Conservation (phyloP, 352 stramenopile species). For the Phytophthora capsici region DNA sequence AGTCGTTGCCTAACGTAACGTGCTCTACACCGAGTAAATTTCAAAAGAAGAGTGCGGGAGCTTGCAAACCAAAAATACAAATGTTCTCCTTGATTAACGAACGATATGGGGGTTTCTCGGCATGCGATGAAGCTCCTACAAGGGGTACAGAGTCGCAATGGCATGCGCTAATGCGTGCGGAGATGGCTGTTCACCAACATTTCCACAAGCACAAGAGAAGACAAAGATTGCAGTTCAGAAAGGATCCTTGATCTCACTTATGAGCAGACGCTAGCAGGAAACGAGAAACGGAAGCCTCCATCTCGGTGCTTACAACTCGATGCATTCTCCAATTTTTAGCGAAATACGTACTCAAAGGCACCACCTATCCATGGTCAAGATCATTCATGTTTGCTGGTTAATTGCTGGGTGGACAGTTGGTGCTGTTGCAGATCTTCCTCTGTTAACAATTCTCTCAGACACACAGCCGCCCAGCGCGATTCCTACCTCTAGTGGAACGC, state of each 20-base stretch:
- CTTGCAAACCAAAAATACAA: constrained; percentile 1
- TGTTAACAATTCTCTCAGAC: constrained; percentile 14
- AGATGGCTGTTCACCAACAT: too few species aligned
- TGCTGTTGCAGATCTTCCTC: constrained; percentile 5
- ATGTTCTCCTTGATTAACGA: too few species aligned
- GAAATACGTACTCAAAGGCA: constrained; percentile 21
- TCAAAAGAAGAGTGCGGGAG: constrained; percentile 4
- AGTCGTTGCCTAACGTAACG: constrained; percentile 7
- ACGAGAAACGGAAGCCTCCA: constrained; percentile 11
- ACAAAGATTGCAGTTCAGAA: constrained; percentile 8
- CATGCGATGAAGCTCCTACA: constrained; percentile 2
- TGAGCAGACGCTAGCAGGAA: not conserved
- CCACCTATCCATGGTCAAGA: constrained; percentile 19
- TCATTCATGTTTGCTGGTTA: constrained; percentile 8
- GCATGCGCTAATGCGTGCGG: too few species aligned
- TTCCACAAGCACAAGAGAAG: not conserved
- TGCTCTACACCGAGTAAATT: constrained; percentile 8
- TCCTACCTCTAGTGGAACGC: not conserved
- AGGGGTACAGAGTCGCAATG: too few species aligned
- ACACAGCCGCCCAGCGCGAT: not conserved
- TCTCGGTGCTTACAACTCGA: not conserved
- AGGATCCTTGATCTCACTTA: constrained; percentile 8
- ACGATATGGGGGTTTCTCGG: not conserved
- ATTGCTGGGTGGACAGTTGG: not conserved
- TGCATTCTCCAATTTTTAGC: constrained; percentile 32